These are phyloP conservation scores for Porphyrellus cyaneotinctus DNA, from an alignment of 768 basidiomycete genomes.

Conservation along the genomic window DNA sequence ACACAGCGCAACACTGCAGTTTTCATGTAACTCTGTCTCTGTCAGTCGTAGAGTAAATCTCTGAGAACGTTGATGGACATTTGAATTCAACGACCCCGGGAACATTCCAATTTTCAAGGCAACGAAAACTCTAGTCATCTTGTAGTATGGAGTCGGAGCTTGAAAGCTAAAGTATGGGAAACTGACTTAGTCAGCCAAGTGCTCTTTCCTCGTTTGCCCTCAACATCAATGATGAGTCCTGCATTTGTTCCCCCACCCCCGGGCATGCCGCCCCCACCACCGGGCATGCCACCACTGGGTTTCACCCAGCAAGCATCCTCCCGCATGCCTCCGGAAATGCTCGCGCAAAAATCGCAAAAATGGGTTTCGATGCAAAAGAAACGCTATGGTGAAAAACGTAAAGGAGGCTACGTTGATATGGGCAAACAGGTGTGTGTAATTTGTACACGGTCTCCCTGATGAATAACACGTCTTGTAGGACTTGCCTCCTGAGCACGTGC, in stretches of 20 bases:
- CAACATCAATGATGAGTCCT: slow-evolving; percentile 33
- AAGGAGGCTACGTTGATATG: slow-evolving; percentile 86
- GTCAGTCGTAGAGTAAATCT: no score
- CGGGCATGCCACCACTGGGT: slow-evolving; percentile 36
- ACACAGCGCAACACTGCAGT: no score
- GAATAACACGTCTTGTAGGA: slow-evolving; percentile 48
- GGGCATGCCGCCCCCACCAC: slow-evolving; percentile 40
- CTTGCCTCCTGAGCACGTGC: slow-evolving; percentile 93
- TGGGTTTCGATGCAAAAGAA: slow-evolving; percentile 94
- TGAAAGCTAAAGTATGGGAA: slow-evolving; percentile 7
- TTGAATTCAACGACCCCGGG: no score
- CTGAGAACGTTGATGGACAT: no score
- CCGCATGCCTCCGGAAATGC: slow-evolving; percentile 58
- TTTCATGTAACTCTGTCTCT: no score
- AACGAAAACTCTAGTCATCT: no score
- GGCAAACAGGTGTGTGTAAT: slow-evolving; percentile 75
- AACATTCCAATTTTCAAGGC: no score
- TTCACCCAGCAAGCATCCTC: slow-evolving; percentile 34
- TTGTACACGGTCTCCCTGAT: not conserved
- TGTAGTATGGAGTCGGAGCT: slow-evolving; percentile 14
- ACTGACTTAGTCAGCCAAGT: slow-evolving; percentile 23
- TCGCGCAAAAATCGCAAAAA: slow-evolving; percentile 92
- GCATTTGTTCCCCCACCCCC: slow-evolving; percentile 37
- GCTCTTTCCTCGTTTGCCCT: slow-evolving; percentile 23
- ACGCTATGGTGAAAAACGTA: slow-evolving; percentile 87